Evolutionary conservation across 1,139 yeast genomes (phyloP).

Genomic region (Protomyces lactucae-debilis): DNA sequence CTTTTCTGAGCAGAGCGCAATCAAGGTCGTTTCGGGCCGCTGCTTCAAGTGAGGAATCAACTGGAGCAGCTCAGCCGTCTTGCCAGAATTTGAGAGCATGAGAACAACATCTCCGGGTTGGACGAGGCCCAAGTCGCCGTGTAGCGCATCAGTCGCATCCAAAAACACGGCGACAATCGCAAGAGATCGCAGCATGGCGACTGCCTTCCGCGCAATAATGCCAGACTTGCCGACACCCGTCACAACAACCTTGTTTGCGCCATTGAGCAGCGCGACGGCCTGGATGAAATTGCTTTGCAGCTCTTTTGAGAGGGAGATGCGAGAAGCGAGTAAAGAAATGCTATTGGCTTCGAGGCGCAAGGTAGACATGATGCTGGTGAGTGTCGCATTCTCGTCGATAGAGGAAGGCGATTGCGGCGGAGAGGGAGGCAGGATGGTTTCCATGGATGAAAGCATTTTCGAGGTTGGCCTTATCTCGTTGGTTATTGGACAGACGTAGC

Average conservation of each 20-base stretch:
- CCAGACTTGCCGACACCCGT: constrained; percentile 58
- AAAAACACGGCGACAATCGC: constrained; percentile 62
- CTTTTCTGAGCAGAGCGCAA: constrained; percentile 58
- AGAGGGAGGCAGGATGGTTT: constrained; percentile 13
- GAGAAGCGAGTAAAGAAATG: constrained; percentile 10
- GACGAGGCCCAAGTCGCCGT: constrained; percentile 79
- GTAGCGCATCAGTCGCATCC: constrained; percentile 85
- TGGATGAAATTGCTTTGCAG: constrained; percentile 16
- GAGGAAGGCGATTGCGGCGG: constrained; percentile 25
- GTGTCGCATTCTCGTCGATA: constrained; percentile 21
- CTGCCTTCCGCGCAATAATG: constrained; percentile 71
- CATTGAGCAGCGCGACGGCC: constrained; percentile 23
- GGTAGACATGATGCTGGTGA: constrained; percentile 24
- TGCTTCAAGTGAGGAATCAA: constrained; percentile 61
- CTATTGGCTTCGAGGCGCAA: constrained; percentile 19
- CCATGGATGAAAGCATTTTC: neutral
- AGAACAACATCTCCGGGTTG: constrained; percentile 59
- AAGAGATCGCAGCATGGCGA: constrained; percentile 76
- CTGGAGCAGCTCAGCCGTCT: constrained; percentile 66
- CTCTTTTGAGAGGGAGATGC: constrained; percentile 21
- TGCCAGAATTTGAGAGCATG: constrained; percentile 75
- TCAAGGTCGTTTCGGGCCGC: constrained; percentile 36
- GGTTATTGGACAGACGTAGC: no score
- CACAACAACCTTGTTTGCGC: constrained; percentile 14
- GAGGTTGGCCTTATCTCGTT: no score